Evolutionary conservation across 2,329 filamentous ascomycete genomes (phyloP), one percentile per base, ranked within the genome.

Genomic region (Ceratocystis albifundus): DNA sequence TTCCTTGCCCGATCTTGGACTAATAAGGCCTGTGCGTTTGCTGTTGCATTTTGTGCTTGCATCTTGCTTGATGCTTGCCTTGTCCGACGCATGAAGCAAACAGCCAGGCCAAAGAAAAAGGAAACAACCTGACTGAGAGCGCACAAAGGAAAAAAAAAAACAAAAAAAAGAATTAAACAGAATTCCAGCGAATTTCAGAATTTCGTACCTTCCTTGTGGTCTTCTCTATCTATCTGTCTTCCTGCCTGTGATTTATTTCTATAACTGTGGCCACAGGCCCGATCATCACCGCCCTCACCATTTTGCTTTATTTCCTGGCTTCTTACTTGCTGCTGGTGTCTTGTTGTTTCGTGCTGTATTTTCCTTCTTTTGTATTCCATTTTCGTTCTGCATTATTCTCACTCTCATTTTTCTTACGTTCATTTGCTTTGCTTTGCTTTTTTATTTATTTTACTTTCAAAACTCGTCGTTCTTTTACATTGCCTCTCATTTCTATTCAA

Each of bases 1-100:
- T 28, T 55, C 50, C 50, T 22, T 25, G 50, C n/a, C 20, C 50
- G 50, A 55, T 28, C 22, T 30, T 41, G 36, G 20, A 25, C 50
- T 28, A 55, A 55, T 55, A 55, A 15, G 50, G 50, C 50, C 25
- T 55, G 50, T 55, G 50, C 50, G 25, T 55, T 55, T 20, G 50
- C 12, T 28, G 50, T 55, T 22, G 50, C 20, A 22, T 22, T 22
- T 15, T 25, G 15, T 53, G 48, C n/a, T 20, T 50, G 46, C 4
- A 10, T 50, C 17, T 50, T 50, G 46, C 46, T 20, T 50, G 46
- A 50, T n/a, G n/a, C 36, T 41, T 41, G 36, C 36, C 36, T 41
- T 41, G 36, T 41, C 36, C 36, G 36, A 41, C 15, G 36, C 36
- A 41, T 41, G 36, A 41, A 41, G 36, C 36, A 41, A 41, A 41